Base-by-base conservation (phyloP, 192 early-diverging fungal species). In the Obelidium mucronatum region DNA sequence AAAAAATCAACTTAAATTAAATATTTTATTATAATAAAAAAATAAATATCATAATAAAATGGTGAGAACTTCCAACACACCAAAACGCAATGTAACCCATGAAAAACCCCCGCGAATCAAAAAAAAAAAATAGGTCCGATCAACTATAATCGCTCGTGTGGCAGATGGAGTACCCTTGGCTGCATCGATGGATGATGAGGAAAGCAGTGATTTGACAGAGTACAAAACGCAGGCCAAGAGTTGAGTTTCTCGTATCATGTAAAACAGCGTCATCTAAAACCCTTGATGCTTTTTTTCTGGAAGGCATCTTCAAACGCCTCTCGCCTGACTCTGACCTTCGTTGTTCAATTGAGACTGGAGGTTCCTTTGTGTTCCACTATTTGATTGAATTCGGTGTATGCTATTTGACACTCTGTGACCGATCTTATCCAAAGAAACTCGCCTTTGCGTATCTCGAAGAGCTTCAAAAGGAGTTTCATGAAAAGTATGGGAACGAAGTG, bases 361-460 rank as follows among this genome's bases (percentile, higher is more conserved):
- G 72, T 30, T 90, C 88, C 55, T 94, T 91, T 79, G 87, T 90
- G 35, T 94, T 99, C 77, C 95, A 99, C 80, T 99, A 97, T 80
- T 88, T 96, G 70, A 95, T 99, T 61, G 94, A 97, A 75, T 90
- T 91, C 77, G 94, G 95, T 53, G 93, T 99, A 4, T 95, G 94
- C 80, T 97, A 97, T 77, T 89, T 99, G 62, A 93, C 91, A 81
- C 93, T 99, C 75, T 97, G 95, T 81, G 97, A 99, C 63, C 86
- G 89, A 72, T 89, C 91, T 8, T 99, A 97, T 76, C 97, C 96
- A 35, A 85, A 84, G 48, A 87, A 85, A 78, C 87, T 97, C 30
- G 97, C 97, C 0, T 99, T 99, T 78, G 93, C 90, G 71, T 99
- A 96, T 67, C 84, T 99, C 73, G 95, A 97, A 77, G 97, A 99